Base-by-base conservation (phyloP, 2,329 filamentous ascomycete species). In the Sphaerulina musiva region DNA sequence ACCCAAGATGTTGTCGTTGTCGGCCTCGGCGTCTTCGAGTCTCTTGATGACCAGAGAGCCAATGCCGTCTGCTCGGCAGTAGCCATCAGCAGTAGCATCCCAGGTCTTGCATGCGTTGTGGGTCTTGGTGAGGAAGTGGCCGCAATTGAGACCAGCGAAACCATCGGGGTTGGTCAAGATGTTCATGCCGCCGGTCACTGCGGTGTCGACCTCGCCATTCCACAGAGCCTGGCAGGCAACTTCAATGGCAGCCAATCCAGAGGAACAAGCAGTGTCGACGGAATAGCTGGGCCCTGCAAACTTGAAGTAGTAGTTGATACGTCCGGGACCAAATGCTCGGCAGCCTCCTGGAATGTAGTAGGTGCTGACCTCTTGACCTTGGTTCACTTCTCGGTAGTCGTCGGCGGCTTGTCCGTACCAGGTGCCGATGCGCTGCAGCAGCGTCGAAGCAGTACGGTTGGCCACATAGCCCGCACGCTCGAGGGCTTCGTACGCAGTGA, bases 181-280 rank as follows among this genome's bases (percentile, higher is more conserved):
- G 48, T 65, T 68, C 8, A 60, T 41, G 3, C 67, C 67, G 10
- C 66, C 66, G 36, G 61, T 57, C n/a, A 68, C 51, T 9, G 61
- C 66, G 6, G 56, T 67, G 46, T 69, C 66, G 41, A 60, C 58
- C 10, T 67, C 64, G 4, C 64, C 63, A 10, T 47, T 56, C 66
- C 66, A 67, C 2, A 69, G 75, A 0, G 87, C 82, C 7, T 84
- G 84, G 71, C 87, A 91, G 3, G 82, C 80, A 1, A 87, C 73
- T 59, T 88, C 83, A 45, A 90, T 82, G 0, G 85, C 85, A 3
- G 85, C 84, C 6, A 87, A 76, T 59, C 83, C 85, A 0, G 85
- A 89, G 0, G 86, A 89, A 66, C 87, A 90, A 5, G 86, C 87
- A n/a, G 86, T 89, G 62, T 90, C 87, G 45, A 89, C 77, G 48